These are phyloP conservation scores for Moniliella sp. DNA, from an alignment of 1,284 basidiomycete species.

Conservation along the genomic window DNA sequence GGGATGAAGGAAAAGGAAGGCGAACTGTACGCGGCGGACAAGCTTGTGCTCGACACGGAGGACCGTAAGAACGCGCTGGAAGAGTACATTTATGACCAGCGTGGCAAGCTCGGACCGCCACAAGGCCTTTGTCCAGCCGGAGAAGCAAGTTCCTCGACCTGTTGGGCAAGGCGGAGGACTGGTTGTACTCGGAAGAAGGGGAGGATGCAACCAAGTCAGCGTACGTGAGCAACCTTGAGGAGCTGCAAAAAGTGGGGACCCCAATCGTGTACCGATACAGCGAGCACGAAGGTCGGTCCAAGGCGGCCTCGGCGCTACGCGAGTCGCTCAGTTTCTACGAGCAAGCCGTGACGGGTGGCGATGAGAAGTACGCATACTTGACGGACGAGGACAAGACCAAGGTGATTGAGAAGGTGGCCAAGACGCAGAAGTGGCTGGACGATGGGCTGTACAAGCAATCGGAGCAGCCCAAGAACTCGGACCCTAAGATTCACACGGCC, in stretches of 20 bases:
- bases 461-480: slow-evolving; percentile 29
- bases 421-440: slow-evolving; percentile 27
- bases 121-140: slow-evolving; percentile 18
- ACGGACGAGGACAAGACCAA: slow-evolving; percentile 29
- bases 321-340: slow-evolving; percentile 30
- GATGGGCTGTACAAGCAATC: slow-evolving; percentile 28
- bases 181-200: slow-evolving; percentile 32
- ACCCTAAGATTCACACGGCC: slow-evolving; percentile 25
- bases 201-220: slow-evolving; percentile 30
- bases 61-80: slow-evolving; percentile 32
- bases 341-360: slow-evolving; percentile 21
- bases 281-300: slow-evolving; percentile 26
- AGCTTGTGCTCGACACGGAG: slow-evolving; percentile 30
- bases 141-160: slow-evolving; percentile 24
- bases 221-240: slow-evolving; percentile 25
- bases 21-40: slow-evolving; percentile 28
- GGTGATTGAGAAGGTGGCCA: slow-evolving; percentile 30
- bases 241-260: slow-evolving; percentile 24
- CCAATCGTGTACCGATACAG: slow-evolving; percentile 22
- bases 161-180: slow-evolving; percentile 28
- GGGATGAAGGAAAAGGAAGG: slow-evolving; percentile 28
- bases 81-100: slow-evolving; percentile 33
- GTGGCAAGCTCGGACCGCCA: slow-evolving; percentile 29
- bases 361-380: slow-evolving; percentile 29
- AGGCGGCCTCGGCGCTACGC: slow-evolving; percentile 24